phyloP scores from a whole-genome alignment of 768 basidiomycete genomes.

The Pholiota molesta region DNA sequence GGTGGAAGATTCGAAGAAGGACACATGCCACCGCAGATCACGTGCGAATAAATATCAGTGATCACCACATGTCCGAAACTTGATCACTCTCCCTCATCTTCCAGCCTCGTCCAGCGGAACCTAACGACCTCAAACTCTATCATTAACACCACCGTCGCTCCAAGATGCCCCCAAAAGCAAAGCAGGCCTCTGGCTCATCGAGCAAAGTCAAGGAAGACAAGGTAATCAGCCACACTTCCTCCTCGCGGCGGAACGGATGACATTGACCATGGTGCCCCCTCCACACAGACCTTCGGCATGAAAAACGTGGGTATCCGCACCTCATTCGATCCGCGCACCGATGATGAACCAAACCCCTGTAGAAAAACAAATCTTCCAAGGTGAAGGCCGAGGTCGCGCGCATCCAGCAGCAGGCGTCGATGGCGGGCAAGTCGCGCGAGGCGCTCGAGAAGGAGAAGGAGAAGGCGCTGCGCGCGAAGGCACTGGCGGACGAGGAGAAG shows the following conservation, averaged over 20 bases:
- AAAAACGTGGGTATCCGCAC: conserved; percentile 67
- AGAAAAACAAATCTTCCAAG: conserved; percentile 96
- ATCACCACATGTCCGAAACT: not conserved
- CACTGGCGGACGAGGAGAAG: conserved; percentile 80
- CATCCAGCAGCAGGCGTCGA: conserved; percentile 76
- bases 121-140: not conserved
- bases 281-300: conserved; percentile 77
- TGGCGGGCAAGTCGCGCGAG: conserved; percentile 80
- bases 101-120: not conserved
- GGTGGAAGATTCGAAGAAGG: too few relatives aligned
- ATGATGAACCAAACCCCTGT: conserved; percentile 8
- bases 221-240: conserved; percentile 44
- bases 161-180: conserved; percentile 83
- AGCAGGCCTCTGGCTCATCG: conserved; percentile 55
- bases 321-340: not conserved
- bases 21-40: not conserved
- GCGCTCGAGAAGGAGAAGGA: conserved; percentile 85
- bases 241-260: conserved; percentile 27
- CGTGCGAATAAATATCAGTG: not conserved
- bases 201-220: conserved; percentile 84
- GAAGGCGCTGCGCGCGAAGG: conserved; percentile 75
- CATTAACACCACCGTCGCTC: not conserved
- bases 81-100: not conserved
- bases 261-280: conserved; percentile 13
- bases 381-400: conserved; percentile 85